Evolutionary conservation across 192 early-diverging fungal genomes (phyloP).

Genomic region (Phlyctochytrium planicorne): DNA sequence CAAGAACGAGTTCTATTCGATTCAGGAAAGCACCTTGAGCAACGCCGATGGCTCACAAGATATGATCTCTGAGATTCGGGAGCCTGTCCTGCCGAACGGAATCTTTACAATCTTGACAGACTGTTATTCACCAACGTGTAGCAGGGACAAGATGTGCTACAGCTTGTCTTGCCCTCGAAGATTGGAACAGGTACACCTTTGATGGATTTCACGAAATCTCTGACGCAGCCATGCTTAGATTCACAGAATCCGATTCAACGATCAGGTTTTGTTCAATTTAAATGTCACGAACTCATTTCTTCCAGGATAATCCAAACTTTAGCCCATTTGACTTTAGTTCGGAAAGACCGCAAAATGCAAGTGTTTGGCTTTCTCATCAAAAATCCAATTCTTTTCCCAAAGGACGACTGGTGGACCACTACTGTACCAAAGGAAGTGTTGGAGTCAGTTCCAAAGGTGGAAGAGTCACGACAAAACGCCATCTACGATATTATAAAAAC

Average conservation of each 20-base stretch:
- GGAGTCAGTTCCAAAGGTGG: slow-evolving; percentile 66
- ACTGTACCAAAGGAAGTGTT: slow-evolving; percentile 74
- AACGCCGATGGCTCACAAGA: too few relatives aligned
- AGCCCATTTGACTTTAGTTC: not conserved
- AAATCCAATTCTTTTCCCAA: too few relatives aligned
- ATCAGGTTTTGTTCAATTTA: not conserved
- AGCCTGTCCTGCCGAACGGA: slow-evolving; percentile 62
- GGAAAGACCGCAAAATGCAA: slow-evolving; percentile 11
- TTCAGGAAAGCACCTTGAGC: slow-evolving; percentile 53
- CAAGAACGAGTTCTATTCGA: slow-evolving; percentile 77
- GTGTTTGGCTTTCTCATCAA: too few relatives aligned
- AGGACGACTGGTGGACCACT: slow-evolving; percentile 81
- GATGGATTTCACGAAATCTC: too few relatives aligned
- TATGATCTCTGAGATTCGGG: not conserved
- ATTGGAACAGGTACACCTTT: slow-evolving; percentile 57
- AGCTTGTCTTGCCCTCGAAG: slow-evolving; percentile 83
- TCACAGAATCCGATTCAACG: not conserved
- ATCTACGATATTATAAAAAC: slow-evolving; percentile 92
- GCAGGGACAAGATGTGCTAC: slow-evolving; percentile 79
- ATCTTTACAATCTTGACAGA: slow-evolving; percentile 87
- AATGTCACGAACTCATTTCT: too few relatives aligned
- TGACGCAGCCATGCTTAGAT: too few relatives aligned
- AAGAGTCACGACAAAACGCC: slow-evolving; percentile 88
- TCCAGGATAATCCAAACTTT: not conserved
- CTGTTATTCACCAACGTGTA: slow-evolving; percentile 94